These are phyloP conservation scores for Penicillium sp. DNA, from an alignment of 2,329 filamentous ascomycete genomes.

Conservation along the genomic window DNA sequence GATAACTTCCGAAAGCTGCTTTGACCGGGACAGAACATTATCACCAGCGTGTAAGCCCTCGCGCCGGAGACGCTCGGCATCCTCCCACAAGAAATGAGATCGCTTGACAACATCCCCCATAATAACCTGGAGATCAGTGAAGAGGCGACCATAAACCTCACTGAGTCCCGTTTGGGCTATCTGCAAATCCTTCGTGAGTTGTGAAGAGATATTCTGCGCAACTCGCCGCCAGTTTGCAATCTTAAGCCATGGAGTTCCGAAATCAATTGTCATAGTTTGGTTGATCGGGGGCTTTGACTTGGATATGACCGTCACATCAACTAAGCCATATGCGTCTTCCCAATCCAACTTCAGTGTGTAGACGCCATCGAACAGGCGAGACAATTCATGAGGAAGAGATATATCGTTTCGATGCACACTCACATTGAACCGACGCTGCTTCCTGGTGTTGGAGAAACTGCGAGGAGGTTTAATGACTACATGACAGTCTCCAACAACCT, in stretches of 20 bases:
- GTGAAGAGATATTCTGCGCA: constrained; percentile 39
- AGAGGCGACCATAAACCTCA: constrained; percentile 42
- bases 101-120: constrained; percentile 43
- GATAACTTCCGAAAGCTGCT: constrained; percentile 38
- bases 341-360: constrained; percentile 57
- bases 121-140: constrained; percentile 42
- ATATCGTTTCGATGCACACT: constrained; percentile 50
- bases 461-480: constrained; percentile 57
- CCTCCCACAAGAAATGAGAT: constrained; percentile 37
- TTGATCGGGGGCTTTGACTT: constrained; percentile 39
- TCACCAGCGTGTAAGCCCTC: constrained; percentile 31
- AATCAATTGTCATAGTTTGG: constrained; percentile 45
- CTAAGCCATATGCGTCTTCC: constrained; percentile 52
- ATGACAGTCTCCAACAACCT: constrained; percentile 58
- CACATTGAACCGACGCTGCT: constrained; percentile 54
- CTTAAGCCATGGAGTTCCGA: constrained; percentile 53
- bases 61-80: constrained; percentile 32
- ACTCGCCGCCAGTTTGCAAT: constrained; percentile 51
- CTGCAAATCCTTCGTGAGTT: constrained; percentile 42
- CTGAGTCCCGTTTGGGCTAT: constrained; percentile 44
- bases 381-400: constrained; percentile 50
- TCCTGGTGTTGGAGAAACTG: constrained; percentile 47
- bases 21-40: constrained; percentile 36
- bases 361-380: constrained; percentile 57
- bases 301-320: constrained; percentile 54